A percentile compares a stretch with the other conserved stretches of the same genome.
phyloP scores from a whole-genome alignment of 1,284 basidiomycete genomes.

The Trametes hirsuta region DNA sequence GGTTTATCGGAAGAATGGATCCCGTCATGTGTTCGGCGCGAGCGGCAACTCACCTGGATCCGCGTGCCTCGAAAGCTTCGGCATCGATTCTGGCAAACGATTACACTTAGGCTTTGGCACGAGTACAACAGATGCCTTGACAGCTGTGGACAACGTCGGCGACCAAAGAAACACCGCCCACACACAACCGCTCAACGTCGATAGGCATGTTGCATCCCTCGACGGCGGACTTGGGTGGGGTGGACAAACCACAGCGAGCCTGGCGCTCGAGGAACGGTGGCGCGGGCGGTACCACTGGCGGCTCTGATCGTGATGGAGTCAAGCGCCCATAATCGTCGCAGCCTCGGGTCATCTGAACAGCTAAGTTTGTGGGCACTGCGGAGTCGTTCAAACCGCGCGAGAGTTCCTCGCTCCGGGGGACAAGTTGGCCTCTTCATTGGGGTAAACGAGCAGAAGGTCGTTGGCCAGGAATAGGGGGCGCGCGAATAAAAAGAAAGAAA shows the following conservation, averaged over 20 bases:
- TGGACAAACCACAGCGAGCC: not conserved
- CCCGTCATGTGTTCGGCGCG: slow-evolving; percentile 14
- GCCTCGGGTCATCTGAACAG: not conserved
- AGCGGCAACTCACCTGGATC: slow-evolving; percentile 3
- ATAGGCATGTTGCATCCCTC: too few species aligned
- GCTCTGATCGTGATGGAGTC: not conserved
- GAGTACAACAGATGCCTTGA: not conserved
- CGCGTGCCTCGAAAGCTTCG: not conserved
- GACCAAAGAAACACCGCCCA: too few species aligned
- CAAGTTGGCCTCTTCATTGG: too few species aligned
- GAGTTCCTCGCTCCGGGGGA: not conserved
- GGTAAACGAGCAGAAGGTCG: not conserved
- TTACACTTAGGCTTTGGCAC: too few species aligned
- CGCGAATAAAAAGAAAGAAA: not conserved
- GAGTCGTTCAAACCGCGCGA: not conserved
- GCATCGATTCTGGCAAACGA: not conserved
- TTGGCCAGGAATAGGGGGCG: not conserved
- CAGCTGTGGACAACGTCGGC: not conserved
- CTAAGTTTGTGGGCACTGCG: not conserved
- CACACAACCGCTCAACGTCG: too few species aligned
- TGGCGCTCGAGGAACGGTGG: too few species aligned
- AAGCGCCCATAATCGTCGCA: not conserved
- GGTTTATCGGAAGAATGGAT: not conserved
- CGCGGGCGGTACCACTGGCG: too few species aligned
- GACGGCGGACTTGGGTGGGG: too few species aligned